Evolutionary conservation across 805 yeast genomes (phyloP), one percentile per base, ranked within the genome.

Genomic region (Wickerhamiella shivajii): DNA sequence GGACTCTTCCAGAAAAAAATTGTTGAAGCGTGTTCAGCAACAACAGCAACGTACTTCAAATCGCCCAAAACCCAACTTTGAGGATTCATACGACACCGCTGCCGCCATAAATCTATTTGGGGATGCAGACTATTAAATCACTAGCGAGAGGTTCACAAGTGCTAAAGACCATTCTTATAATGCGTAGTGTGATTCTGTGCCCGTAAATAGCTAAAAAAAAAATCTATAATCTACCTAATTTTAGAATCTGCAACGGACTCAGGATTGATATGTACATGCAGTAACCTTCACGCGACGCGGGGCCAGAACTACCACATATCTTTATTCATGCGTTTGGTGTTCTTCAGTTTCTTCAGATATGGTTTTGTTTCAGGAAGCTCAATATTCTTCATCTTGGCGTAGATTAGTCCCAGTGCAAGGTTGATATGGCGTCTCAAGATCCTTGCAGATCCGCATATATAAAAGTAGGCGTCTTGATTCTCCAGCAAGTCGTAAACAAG

Each of bases 251-350:
- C n/a, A n/a, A n/a, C n/a, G n/a, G n/a, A n/a, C n/a, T n/a, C n/a
- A n/a, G n/a, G n/a, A n/a, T n/a, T n/a, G n/a, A n/a, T n/a, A n/a
- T n/a, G n/a, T n/a, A n/a, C n/a, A n/a, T n/a, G n/a, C n/a, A n/a
- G n/a, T n/a, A n/a, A n/a, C n/a, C n/a, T n/a, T n/a, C n/a, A n/a
- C n/a, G n/a, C n/a, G n/a, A n/a, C n/a, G n/a, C n/a, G n/a, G n/a
- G n/a, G n/a, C n/a, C n/a, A n/a, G n/a, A n/a, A 83, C 77, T 46
- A 63, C 69, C 31, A 74, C 61, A 8, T 75, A 66, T 43, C 74
- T 56, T 38, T 55, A 54, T 29, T 57, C 43, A 35, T 45, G 41
- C 24, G 44, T 39, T 29, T 43, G 36, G 15, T 29, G 7, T 24
- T 24, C 45, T 52, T 39, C 49, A 58, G 19, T n/a, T 25, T 24